Percentiles rank a stretch among this genome's conserved stretches.
These are phyloP conservation scores for Septoria petroselini DNA, from an alignment of 2,329 filamentous ascomycete genomes.

Conservation along the genomic window DNA sequence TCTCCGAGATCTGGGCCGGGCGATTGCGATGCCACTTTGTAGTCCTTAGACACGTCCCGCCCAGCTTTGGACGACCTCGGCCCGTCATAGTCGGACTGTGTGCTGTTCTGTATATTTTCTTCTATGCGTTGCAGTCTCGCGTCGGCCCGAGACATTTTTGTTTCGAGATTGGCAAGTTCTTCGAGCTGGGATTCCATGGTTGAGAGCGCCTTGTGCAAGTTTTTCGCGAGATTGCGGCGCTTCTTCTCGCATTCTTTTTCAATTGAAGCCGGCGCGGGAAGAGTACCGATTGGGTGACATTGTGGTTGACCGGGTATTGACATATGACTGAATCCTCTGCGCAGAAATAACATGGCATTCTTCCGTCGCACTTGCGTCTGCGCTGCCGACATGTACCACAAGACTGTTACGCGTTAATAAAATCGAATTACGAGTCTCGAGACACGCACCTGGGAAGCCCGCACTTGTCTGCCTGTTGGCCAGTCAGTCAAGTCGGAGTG, in stretches of 20 bases:
- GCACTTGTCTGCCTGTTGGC: constrained; percentile 38
- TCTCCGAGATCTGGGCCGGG: constrained; percentile 78
- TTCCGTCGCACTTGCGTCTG: constrained; percentile 90
- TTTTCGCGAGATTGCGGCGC: constrained; percentile 44
- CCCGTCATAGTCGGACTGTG: constrained; percentile 10
- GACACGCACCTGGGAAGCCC: constrained; percentile 33
- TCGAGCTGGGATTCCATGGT: constrained; percentile 42
- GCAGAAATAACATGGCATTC: constrained; percentile 77
- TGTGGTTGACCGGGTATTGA: too few relatives aligned
- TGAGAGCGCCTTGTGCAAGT: constrained; percentile 49
- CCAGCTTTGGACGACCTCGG: constrained; percentile 13
- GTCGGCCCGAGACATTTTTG: constrained; percentile 31
- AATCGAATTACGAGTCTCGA: neutral
- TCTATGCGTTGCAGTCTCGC: constrained; percentile 31
- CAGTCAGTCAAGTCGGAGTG: too few relatives aligned
- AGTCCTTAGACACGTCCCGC: neutral
- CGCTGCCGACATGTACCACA: constrained; percentile 85
- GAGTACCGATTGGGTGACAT: too few relatives aligned
- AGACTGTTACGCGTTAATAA: constrained; percentile 55
- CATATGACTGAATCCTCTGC: constrained; percentile 80
- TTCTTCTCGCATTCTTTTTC: too few relatives aligned
- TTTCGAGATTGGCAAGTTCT: constrained; percentile 29
- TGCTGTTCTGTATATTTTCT: constrained; percentile 17
- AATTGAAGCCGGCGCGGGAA: constrained; percentile 80
- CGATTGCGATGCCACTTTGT: constrained; percentile 41